These are phyloP conservation scores for Musa balbisiana DNA, from an alignment of 202 grass and related monocot species.

Conservation along the genomic window DNA sequence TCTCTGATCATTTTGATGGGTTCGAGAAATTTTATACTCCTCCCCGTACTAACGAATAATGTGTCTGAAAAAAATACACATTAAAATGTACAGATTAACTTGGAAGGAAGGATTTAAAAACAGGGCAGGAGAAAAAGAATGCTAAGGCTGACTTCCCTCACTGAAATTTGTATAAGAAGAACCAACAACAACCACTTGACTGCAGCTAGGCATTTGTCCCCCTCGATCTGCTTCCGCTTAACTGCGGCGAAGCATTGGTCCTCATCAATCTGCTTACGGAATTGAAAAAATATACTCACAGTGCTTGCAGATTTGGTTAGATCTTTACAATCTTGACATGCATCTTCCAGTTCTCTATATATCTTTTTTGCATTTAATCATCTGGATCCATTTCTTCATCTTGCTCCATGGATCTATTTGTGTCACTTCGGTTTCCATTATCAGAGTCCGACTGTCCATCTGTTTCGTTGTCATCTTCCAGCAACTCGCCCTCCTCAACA, in stretches of 20 bases:
- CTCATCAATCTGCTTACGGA: not conserved
- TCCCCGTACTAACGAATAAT: slow-evolving; percentile 2
- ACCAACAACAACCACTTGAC: not conserved
- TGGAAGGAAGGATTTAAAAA: not conserved
- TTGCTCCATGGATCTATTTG: slow-evolving; percentile 55
- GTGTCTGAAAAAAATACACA: not conserved
- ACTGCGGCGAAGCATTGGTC: no score
- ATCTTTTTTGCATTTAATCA: slow-evolving; percentile 38
- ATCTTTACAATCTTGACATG: not conserved
- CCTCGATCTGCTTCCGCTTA: not conserved
- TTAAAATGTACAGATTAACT: not conserved
- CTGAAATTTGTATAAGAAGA: slow-evolving; percentile 21
- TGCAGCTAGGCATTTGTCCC: not conserved
- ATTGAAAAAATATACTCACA: not conserved
- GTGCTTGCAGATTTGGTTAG: not conserved
- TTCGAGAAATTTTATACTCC: not conserved
- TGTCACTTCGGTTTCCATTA: slow-evolving; percentile 32
- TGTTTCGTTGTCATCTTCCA: slow-evolving; percentile 42
- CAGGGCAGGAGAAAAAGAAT: slow-evolving; percentile 1
- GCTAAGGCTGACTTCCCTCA: slow-evolving; percentile 3
- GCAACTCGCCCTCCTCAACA: slow-evolving; percentile 48
- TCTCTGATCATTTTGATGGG: not conserved
- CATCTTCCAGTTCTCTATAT: not conserved
- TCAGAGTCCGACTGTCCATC: slow-evolving; percentile 48
- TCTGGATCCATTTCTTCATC: slow-evolving; percentile 98